Conservation (phyloP, 495 filamentous ascomycete genomes). For the Jackrogersella minutella region DNA sequence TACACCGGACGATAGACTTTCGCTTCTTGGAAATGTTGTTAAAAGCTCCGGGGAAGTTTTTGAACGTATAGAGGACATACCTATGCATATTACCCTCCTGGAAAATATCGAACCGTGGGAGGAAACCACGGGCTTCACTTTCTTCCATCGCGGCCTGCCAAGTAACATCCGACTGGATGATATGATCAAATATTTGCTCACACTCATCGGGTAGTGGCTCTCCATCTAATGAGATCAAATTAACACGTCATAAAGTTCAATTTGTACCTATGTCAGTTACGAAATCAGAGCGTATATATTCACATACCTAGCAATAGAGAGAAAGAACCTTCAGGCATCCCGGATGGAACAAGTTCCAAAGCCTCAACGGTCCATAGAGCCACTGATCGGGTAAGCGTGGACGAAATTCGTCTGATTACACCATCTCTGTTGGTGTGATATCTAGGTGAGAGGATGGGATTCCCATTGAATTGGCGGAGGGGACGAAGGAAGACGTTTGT, state of each 20-base stretch:
- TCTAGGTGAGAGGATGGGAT: too few relatives aligned
- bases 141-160: constrained; percentile 1
- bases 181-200: not conserved
- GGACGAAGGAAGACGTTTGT: not conserved
- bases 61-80: not conserved
- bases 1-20: not conserved
- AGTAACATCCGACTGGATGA: not conserved
- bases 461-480: too few relatives aligned
- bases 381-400: not conserved
- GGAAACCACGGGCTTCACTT: not conserved
- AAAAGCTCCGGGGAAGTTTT: not conserved
- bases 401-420: too few relatives aligned
- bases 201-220: not conserved
- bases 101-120: not conserved
- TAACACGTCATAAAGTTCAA: not conserved
- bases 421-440: too few relatives aligned
- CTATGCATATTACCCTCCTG: too few relatives aligned
- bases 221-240: not conserved
- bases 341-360: not conserved
- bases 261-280: not conserved
- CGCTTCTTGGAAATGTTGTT: not conserved
- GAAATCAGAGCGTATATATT: not conserved
- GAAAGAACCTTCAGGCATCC: not conserved
- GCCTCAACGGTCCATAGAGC: not conserved
- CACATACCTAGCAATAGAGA: constrained; percentile 1